A percentile compares a stretch with the other conserved stretches of the same genome.
These are phyloP conservation scores for Penicillium angulare DNA, from an alignment of 495 filamentous ascomycete species.

Conservation along the genomic window DNA sequence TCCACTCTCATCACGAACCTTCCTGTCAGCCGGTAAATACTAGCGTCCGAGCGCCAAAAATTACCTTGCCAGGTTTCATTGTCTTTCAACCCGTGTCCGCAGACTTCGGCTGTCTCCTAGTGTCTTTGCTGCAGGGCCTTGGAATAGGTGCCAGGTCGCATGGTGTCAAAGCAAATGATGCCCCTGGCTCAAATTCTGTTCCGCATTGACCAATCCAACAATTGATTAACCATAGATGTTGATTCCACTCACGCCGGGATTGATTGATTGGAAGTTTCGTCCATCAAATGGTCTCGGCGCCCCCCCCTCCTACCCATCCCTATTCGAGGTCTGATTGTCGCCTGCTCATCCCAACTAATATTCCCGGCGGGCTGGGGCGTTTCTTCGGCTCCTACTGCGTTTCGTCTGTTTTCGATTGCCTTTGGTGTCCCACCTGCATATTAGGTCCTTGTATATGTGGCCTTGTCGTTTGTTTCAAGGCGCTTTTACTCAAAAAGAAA, in stretches of 20 bases:
- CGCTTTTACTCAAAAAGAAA: not conserved
- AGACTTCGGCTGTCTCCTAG: not conserved
- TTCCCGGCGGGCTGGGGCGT: not conserved
- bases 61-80: not conserved
- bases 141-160: not conserved
- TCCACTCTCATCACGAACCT: slow-evolving; percentile 3
- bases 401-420: not conserved
- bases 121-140: not conserved
- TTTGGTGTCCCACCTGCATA: no score
- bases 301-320: not conserved
- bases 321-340: no score
- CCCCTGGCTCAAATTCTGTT: not conserved
- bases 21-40: slow-evolving; percentile 2
- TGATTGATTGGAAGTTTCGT: not conserved
- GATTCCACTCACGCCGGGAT: not conserved
- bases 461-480: not conserved
- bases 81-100: not conserved
- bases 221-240: not conserved
- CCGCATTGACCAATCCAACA: not conserved
- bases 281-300: not conserved
- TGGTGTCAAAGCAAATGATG: not conserved
- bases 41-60: not conserved
- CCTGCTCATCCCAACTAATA: no score
- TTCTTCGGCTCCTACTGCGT: not conserved
- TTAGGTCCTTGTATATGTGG: no score